phyloP scores from a whole-genome alignment of 2,329 filamentous ascomycete species.

The Massarina eburnea region DNA sequence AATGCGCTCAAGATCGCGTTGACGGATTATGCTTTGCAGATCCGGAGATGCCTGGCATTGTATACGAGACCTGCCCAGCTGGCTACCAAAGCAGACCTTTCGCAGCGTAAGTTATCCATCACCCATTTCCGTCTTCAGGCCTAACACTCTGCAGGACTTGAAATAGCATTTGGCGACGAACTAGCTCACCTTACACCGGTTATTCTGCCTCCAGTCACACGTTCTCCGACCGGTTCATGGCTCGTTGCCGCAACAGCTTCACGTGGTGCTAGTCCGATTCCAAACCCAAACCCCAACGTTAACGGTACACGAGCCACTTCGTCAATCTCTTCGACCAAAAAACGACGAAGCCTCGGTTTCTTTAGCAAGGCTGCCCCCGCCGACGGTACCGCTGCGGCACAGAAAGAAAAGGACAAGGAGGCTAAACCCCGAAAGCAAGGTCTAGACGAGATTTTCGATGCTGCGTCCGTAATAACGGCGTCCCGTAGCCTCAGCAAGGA shows the following conservation, averaged over 20 bases:
- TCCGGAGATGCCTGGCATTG: slow-evolving; percentile 76
- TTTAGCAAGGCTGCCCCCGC: slow-evolving; percentile 37
- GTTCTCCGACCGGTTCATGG: slow-evolving; percentile 41
- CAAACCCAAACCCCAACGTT: slow-evolving; percentile 18
- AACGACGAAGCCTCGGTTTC: slow-evolving; percentile 42
- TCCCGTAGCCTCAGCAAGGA: slow-evolving; percentile 40
- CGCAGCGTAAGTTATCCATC: slow-evolving; percentile 65
- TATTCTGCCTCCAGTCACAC: slow-evolving; percentile 25
- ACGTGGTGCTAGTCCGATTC: slow-evolving; percentile 26
- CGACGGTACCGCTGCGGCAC: slow-evolving; percentile 13
- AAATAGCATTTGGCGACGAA: slow-evolving; percentile 49
- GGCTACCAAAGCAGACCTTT: slow-evolving; percentile 62
- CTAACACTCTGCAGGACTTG: slow-evolving; percentile 45
- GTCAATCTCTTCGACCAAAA: slow-evolving; percentile 32
- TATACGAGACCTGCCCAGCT: slow-evolving; percentile 66
- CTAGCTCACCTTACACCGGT: slow-evolving; percentile 44
- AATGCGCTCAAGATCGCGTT: slow-evolving; percentile 82
- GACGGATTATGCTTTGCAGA: slow-evolving; percentile 83
- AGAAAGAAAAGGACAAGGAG: slow-evolving; percentile 14
- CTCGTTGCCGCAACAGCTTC: slow-evolving; percentile 29
- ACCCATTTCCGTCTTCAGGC: too few species aligned
- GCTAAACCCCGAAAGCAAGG: slow-evolving; percentile 16
- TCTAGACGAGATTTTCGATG: slow-evolving; percentile 22
- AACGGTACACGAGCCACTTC: slow-evolving; percentile 30
- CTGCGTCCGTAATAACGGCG: slow-evolving; percentile 21